These are phyloP conservation scores for Beverwykella pulmonaria DNA, from an alignment of 495 filamentous ascomycete species.

Conservation along the genomic window DNA sequence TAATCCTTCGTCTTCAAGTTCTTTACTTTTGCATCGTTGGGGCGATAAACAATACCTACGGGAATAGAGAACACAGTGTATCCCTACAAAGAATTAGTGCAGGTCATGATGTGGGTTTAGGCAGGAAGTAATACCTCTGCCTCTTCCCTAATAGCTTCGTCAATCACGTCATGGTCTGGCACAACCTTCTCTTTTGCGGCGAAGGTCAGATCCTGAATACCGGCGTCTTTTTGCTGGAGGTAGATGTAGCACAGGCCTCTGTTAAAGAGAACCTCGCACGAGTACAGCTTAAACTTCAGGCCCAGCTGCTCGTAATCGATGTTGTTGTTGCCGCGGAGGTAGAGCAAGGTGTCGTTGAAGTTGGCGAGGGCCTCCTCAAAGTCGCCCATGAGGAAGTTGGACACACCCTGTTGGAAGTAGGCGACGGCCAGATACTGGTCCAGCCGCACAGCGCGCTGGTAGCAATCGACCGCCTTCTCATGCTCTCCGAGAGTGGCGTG, in stretches of 20 bases:
- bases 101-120: neutral
- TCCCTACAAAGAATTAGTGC: conserved; percentile 58
- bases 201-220: conserved; percentile 87
- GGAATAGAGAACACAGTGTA: conserved; percentile 99
- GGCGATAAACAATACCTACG: conserved; percentile 90
- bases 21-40: conserved; percentile 96
- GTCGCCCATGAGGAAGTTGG: conserved; percentile 95
- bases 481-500: conserved; percentile 97
- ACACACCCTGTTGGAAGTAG: conserved; percentile 98
- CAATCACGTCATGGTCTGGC: conserved; percentile 94
- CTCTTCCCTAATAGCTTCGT: conserved; percentile 90
- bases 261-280: conserved; percentile 98
- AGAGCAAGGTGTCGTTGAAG: conserved; percentile 97
- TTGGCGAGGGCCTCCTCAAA: conserved; percentile 97
- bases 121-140: conserved; percentile 67
- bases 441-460: conserved; percentile 83
- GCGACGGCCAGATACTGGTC: conserved; percentile 96
- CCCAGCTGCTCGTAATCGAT: conserved; percentile 99
- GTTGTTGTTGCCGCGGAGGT: conserved; percentile 91
- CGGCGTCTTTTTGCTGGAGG: conserved; percentile 83
- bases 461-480: conserved; percentile 90
- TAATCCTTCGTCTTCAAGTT: conserved; percentile 98
- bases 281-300: conserved; percentile 92
- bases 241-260: conserved; percentile 97
- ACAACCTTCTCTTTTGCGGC: conserved; percentile 96